Evolutionary conservation across 768 basidiomycete species (phyloP), one percentile per base, ranked within the genome.

Genomic region (Trichaptum fuscoviolaceum): DNA sequence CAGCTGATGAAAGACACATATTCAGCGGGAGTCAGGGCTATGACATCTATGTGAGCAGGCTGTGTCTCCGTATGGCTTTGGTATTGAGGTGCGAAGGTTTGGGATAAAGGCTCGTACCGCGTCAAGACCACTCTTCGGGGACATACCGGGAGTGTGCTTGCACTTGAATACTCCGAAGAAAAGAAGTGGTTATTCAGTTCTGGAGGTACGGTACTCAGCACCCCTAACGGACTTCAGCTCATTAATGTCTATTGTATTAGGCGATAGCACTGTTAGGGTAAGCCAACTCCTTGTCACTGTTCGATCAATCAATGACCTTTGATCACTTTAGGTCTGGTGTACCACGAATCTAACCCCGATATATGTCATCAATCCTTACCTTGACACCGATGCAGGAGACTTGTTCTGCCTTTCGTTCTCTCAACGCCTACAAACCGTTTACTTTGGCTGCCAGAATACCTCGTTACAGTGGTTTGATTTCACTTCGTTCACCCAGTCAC

Each of bases 361-460:
- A 57, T 92, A 90, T 70, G 79, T 92, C 63, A 82, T 97, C 35
- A 81, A 86, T 63, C 92, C 95, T 0, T 90, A 92, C 71, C 78
- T 87, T 58, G 93, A 94, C 70, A 87, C 86, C 1, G 88, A 87
- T 30, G 87, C 94, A 4, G 95, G 95, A 24, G 95, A 96, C 73
- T 83, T 96, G 34, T 96, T 93, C 77, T 93, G 91, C 42, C 80
- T 96, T 0, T 84, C 85, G 0, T 97, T 92, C 91, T 89, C 86
- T 8, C 81, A 87, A 1, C 72, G 80, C 24, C 78, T 87, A 26
- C 87, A 87, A 66, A 90, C 89, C 0, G 78, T 96, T 34, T 96
- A 90, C 74, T 81, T 96, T 36, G 95, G 95, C 25, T 95, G 93
- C 73, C 93, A 97, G 76, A 93, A 95, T 73, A 95, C 95, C 1